Base-by-base conservation (phyloP, 495 filamentous ascomycete genomes). In the Penicillium coffeae region DNA sequence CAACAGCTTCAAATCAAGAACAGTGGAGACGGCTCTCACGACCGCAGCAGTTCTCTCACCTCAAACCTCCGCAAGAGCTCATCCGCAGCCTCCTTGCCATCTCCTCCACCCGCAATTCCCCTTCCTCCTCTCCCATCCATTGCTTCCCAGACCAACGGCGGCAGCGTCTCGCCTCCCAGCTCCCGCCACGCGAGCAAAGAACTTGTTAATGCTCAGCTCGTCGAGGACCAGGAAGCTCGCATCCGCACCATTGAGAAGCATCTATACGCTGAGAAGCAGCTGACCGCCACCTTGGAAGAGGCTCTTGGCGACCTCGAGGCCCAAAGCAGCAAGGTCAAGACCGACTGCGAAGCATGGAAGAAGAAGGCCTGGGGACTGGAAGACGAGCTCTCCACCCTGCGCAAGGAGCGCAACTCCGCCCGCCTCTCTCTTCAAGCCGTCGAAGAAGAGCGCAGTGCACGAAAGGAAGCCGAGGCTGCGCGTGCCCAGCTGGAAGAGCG, bases 211-310 rank as follows among this genome's bases (percentile, higher is more conserved):
- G 74, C 76, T 21, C 83, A 88, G 60, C 33, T 77, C 5, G 68
- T 75, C 40, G 92, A 97, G 55, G 93, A 98, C 53, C 90, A 95
- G 62, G 94, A 97, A 65, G 84, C 87, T 33, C 92, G 90, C 39
- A 94, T 98, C 61, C 84, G 86, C 38, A 92, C 90, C 19, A 95
- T 98, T 53, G 93, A 97, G 74, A 96, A 96, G 74, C 90, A 97
- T 62, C 80, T 98, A 22, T 86, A 85, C 51, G 91, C 94, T 20
- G 93, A 98, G 74, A 96, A 95, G 65, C 92, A 97, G 61, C 83
- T 98, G 20, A 97, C 92, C 4, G 81, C 86, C 15, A 96, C 90
- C 22, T 77, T 98, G 25, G 93, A 98, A 63, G 92, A 97, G 70
- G 94, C 93, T 19, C 78, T 98, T 34, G 89, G 88, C 6, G 94